Percentiles rank a stretch among this genome's conserved stretches.
Evolutionary conservation across 306 rosid genomes (phyloP).

Genomic region (Fagus sylvatica): DNA sequence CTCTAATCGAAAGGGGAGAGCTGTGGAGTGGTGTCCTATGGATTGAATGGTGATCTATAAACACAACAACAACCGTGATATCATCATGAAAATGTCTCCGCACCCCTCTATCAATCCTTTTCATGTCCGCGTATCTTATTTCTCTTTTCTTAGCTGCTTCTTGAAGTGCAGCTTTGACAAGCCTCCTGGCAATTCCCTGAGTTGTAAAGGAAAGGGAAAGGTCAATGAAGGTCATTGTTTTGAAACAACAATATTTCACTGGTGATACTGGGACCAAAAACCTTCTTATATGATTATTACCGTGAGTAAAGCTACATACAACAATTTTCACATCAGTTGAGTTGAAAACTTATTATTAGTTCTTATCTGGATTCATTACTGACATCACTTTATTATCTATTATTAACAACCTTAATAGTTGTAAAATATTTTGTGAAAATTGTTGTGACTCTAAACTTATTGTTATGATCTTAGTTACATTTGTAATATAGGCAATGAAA

Average conservation of each 20-base stretch:
- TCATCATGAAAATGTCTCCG: constrained; percentile 92
- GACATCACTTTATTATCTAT: too few species aligned
- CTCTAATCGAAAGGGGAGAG: constrained; percentile 66
- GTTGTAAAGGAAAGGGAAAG: not conserved
- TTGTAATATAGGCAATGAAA: not conserved
- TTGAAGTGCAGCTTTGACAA: constrained; percentile 66
- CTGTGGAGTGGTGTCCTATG: constrained; percentile 36
- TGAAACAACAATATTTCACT: not conserved
- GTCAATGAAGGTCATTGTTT: not conserved
- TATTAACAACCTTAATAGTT: too few species aligned
- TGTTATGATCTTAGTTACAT: not conserved
- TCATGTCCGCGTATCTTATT: constrained; percentile 69
- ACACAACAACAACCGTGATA: constrained; percentile 72
- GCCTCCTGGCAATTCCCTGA: constrained; percentile 77
- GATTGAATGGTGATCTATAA: constrained; percentile 43
- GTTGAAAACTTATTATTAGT: too few species aligned
- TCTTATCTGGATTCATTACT: too few species aligned
- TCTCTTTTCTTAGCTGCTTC: constrained; percentile 92
- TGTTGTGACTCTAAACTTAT: too few species aligned
- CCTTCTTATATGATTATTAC: not conserved
- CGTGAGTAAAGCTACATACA: not conserved
- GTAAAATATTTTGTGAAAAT: too few species aligned
- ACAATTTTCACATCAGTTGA: too few species aligned
- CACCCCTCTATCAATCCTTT: constrained; percentile 69
- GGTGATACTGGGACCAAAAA: not conserved